Evolutionary conservation across 805 yeast species (phyloP).

Genomic region (Hanseniaspora meyeri): DNA sequence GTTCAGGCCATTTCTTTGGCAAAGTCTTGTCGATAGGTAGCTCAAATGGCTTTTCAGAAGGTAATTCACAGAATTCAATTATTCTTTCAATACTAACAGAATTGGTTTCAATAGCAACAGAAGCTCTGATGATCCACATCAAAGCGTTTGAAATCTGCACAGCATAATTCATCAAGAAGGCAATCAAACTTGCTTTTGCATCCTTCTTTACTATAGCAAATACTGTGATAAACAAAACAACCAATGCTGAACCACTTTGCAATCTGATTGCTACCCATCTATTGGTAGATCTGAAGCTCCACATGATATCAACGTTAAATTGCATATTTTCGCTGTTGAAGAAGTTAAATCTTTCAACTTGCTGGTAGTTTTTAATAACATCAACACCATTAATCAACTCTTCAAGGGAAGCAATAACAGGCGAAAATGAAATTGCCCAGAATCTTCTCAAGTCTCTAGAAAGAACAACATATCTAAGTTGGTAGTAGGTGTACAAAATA

Average conservation of each 20-base stretch:
- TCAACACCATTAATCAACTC: constrained; percentile 59
- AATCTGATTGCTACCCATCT: constrained; percentile 59
- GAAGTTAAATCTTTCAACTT: constrained; percentile 35
- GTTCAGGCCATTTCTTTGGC: constrained; percentile 36
- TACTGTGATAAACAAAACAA: constrained; percentile 46
- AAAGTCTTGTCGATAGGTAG: constrained; percentile 32
- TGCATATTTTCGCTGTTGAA: constrained; percentile 40
- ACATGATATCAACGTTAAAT: constrained; percentile 55
- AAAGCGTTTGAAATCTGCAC: constrained; percentile 44
- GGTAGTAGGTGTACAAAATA: constrained; percentile 30
- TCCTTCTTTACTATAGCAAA: constrained; percentile 47
- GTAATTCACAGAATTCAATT: constrained; percentile 52
- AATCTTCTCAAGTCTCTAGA: constrained; percentile 66
- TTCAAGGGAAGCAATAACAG: constrained; percentile 58
- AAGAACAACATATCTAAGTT: constrained; percentile 52
- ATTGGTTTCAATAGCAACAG: constrained; percentile 54
- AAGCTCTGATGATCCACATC: constrained; percentile 47
- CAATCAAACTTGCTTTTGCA: constrained; percentile 50
- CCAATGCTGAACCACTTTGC: constrained; percentile 40
- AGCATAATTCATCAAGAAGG: constrained; percentile 56
- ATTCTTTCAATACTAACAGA: constrained; percentile 63
- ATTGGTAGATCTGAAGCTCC: constrained; percentile 50
- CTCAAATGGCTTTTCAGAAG: constrained; percentile 38
- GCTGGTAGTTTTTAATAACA: constrained; percentile 50
- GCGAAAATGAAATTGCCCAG: constrained; percentile 58